Conservation (phyloP, 768 basidiomycete species). For the Tylopilus subfusipes region DNA sequence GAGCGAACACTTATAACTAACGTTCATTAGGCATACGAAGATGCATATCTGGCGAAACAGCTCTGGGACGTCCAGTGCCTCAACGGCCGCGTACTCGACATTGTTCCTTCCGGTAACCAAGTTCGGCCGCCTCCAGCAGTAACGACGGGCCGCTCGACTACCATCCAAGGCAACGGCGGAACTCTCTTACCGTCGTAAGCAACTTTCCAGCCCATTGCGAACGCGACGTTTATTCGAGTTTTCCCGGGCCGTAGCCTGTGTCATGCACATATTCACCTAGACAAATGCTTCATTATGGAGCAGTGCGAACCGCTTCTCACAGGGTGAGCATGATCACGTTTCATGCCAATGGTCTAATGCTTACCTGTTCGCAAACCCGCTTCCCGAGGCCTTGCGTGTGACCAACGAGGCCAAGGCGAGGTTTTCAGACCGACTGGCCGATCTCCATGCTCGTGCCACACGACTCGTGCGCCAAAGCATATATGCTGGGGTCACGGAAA, state of each 20-base stretch:
- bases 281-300: conserved; percentile 65
- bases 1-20: conserved; percentile 20
- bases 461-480: conserved; percentile 56
- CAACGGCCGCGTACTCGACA: conserved; percentile 24
- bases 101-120: conserved; percentile 17
- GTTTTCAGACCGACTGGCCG: conserved; percentile 40
- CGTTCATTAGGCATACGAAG: conserved; percentile 31
- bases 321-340: conserved; percentile 40
- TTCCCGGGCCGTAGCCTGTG: conserved; percentile 46
- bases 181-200: conserved; percentile 34
- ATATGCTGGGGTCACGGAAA: conserved; percentile 58
- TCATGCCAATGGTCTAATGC: neutral
- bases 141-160: neutral
- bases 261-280: conserved; percentile 64
- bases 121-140: neutral
- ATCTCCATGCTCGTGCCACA: conserved; percentile 50
- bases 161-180: conserved; percentile 26
- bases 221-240: conserved; percentile 14
- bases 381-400: conserved; percentile 51
- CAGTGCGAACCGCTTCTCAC: conserved; percentile 47
- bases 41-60: conserved; percentile 22
- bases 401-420: conserved; percentile 49
- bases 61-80: conserved; percentile 34
- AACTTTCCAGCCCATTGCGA: neutral
- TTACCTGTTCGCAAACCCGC: conserved; percentile 38